Evolutionary conservation across 768 basidiomycete species (phyloP), one percentile per base, ranked within the genome.

Genomic region (Lactarius indigo): DNA sequence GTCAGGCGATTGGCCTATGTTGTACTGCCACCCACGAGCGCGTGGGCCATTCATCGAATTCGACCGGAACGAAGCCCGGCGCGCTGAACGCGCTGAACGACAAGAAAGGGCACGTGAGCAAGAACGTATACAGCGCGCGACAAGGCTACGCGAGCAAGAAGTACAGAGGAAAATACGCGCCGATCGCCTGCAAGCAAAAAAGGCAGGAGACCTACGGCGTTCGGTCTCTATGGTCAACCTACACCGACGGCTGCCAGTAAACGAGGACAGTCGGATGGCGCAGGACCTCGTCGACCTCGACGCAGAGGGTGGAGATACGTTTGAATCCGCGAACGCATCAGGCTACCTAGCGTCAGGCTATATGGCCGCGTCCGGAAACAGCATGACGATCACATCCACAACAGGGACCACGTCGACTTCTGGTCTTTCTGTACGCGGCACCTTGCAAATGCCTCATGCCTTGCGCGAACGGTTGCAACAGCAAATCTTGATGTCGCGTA

Each of bases 321-420:
- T 76, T 31, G 85, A 85, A 61, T 89, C 87, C 3, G 82, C 81
- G 17, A 84, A 87, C 63, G 88, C 89, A 13, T 91, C 90, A 2
- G 89, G 90, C 6, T 91, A 87, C 73, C 79, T 87, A 6, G 82
- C 83, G 5, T 89, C 89, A 10, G 78, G 81, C 37, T 94, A 94
- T 74, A 83, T 92, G 64, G 94, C 94, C 42, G 96, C 96, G 2
- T 98, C 96, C 9, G 96, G 96, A 7, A 98, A 99, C 78, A 95
- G 92, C 69, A 94, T 98, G 56, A 84, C 86, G 44, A 88, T 98
- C 73, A 95, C 96, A 1, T 97, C 95, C 2, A 91, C 89, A 28
- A 90, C 91, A 44, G 94, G 92, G 1, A 96, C 94, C 5, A 92
- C 91, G 1, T 91, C 91, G 7, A 85, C 83, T 13, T 78, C 83